Percentiles rank a stretch among this genome's conserved stretches.
Evolutionary conservation across 768 basidiomycete genomes (phyloP).

Genomic region (Kwoniella dejecticola): DNA sequence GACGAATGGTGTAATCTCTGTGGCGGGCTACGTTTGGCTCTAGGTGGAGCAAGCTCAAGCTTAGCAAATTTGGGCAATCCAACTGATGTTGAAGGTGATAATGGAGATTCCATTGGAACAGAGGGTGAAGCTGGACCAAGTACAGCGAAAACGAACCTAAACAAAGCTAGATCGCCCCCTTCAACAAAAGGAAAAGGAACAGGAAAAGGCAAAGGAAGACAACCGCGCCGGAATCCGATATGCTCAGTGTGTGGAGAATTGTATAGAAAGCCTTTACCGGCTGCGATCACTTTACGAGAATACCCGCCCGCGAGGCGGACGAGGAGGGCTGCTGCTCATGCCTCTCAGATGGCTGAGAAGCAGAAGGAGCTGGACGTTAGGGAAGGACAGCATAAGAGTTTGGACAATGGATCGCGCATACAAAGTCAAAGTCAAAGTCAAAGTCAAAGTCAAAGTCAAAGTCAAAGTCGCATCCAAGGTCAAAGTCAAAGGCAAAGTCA

Average conservation of each 20-base stretch:
- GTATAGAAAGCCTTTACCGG: slow-evolving; percentile 22
- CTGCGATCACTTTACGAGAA: slow-evolving; percentile 9
- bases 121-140: neutral
- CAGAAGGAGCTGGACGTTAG: no score
- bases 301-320: slow-evolving; percentile 28
- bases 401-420: no score
- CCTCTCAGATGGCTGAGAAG: no score
- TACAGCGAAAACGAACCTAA: neutral
- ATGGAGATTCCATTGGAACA: neutral
- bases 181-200: no score
- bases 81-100: neutral
- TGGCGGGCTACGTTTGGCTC: slow-evolving; percentile 28
- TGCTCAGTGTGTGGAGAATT: slow-evolving; percentile 34
- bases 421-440: neutral
- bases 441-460: neutral
- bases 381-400: no score
- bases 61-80: neutral
- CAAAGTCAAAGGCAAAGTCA: neutral
- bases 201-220: no score
- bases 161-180: no score
- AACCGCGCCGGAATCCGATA: neutral
- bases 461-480: no score
- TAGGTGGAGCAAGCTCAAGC: slow-evolving; percentile 20
- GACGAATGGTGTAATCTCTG: slow-evolving; percentile 39
- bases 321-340: no score